Conservation (phyloP, 2,329 filamentous ascomycete species). For the Aquanectria penicillioides region DNA sequence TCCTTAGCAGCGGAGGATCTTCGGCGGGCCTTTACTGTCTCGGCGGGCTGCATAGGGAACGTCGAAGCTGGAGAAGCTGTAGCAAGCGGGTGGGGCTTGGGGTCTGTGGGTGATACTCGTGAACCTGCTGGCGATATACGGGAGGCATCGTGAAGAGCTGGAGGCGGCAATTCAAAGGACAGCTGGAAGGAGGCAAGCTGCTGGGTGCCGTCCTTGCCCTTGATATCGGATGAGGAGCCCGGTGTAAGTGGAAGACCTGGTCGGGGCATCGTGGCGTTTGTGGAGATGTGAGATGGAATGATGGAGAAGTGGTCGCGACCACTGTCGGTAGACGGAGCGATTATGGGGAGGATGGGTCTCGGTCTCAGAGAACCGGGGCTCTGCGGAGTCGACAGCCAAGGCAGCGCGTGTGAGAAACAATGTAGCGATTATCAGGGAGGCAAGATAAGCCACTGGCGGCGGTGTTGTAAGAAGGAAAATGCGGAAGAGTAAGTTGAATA, state of each 20-base stretch:
- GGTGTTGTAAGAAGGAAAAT: too few relatives aligned
- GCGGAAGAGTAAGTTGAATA: background rate
- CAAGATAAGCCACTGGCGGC: too few relatives aligned
- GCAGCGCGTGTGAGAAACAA: too few relatives aligned
- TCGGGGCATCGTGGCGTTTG: constrained; percentile 44
- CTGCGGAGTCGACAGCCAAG: background rate
- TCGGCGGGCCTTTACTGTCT: constrained; percentile 64
- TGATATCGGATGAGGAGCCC: constrained; percentile 82
- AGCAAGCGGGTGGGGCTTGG: constrained; percentile 45
- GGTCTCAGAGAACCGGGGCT: constrained; percentile 1
- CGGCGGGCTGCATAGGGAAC: constrained; percentile 60
- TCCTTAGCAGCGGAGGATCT: constrained; percentile 58
- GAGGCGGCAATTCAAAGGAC: constrained; percentile 80
- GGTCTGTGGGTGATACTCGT: constrained; percentile 40
- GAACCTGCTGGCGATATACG: constrained; percentile 54
- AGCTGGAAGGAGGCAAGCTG: constrained; percentile 71
- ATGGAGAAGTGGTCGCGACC: too few relatives aligned
- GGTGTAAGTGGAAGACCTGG: constrained; percentile 73
- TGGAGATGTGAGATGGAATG: constrained; percentile 6
- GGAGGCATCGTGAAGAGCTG: constrained; percentile 68
- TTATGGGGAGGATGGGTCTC: constrained; percentile 1
- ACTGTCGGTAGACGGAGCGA: background rate
- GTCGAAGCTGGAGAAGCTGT: constrained; percentile 40
- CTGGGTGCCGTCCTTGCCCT: constrained; percentile 73
- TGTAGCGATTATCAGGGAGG: too few relatives aligned